Conservation (phyloP, 1,284 basidiomycete genomes). For the Neotropicomus parvogracilis region DNA sequence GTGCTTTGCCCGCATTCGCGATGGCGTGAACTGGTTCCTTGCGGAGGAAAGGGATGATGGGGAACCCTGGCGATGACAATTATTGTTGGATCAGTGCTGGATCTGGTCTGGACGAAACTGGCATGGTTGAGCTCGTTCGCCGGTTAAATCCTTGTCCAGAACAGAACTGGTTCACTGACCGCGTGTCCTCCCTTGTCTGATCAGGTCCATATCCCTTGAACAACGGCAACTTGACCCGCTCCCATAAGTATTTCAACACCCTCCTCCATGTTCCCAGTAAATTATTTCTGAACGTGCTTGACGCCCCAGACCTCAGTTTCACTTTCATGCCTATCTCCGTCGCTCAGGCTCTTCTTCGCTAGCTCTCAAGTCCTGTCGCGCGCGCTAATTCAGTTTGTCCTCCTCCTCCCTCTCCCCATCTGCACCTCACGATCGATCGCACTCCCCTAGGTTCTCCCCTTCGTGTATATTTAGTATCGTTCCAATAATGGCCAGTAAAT, state of each 20-base stretch:
- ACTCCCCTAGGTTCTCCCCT: conserved; percentile 19
- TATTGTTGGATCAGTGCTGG: conserved; percentile 13
- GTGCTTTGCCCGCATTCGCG: conserved; percentile 6
- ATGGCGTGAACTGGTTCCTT: conserved; percentile 20
- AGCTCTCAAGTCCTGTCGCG: background rate
- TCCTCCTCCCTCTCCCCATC: background rate
- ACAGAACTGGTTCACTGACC: conserved; percentile 23
- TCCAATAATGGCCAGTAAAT: conserved; percentile 36
- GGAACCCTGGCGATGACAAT: conserved; percentile 8
- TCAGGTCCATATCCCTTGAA: conserved; percentile 29
- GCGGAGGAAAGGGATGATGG: too few species aligned
- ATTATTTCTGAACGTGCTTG: conserved; percentile 24
- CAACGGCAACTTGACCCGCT: conserved; percentile 23
- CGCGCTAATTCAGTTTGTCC: conserved; percentile 10
- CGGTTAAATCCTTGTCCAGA: conserved; percentile 27
- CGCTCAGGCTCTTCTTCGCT: conserved; percentile 10
- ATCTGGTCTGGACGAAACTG: conserved; percentile 17
- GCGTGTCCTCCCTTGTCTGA: conserved; percentile 26
- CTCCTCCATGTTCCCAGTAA: conserved; percentile 29
- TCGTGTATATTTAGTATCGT: conserved; percentile 34
- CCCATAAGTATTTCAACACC: conserved; percentile 32
- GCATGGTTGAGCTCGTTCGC: conserved; percentile 4
- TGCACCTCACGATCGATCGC: conserved; percentile 4
- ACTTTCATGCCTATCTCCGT: conserved; percentile 28
- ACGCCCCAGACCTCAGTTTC: conserved; percentile 7